Evolutionary conservation across 2,329 filamentous ascomycete genomes (phyloP).

Genomic region (Hymenoscyphus occultus): DNA sequence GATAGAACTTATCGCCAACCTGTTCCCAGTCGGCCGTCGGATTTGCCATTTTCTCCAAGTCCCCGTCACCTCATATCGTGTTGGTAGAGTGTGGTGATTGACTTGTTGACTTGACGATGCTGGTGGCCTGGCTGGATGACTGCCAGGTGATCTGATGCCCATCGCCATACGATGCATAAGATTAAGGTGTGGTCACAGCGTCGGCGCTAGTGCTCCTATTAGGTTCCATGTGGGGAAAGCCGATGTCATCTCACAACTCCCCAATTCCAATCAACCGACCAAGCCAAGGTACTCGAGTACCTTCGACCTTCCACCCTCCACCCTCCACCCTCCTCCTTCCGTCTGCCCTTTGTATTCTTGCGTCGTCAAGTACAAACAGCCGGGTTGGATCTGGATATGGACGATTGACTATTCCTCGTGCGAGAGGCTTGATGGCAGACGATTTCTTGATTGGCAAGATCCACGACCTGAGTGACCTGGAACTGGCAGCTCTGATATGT

Average conservation of each 20-base stretch:
- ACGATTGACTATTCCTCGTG: conserved; percentile 15
- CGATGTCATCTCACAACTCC: neutral
- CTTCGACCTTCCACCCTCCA: neutral
- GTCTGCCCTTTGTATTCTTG: neutral
- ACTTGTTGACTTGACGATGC: conserved; percentile 7
- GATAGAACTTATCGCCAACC: conserved; percentile 91
- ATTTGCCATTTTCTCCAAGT: conserved; percentile 31
- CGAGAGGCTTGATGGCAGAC: conserved; percentile 53
- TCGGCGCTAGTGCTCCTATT: conserved; percentile 25
- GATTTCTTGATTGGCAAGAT: conserved; percentile 64
- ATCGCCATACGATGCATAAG: no score
- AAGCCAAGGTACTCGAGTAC: neutral
- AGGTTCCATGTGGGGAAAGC: neutral
- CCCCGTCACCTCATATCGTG: conserved; percentile 22
- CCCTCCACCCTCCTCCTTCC: no score
- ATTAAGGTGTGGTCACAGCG: conserved; percentile 34
- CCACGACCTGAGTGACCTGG: conserved; percentile 78
- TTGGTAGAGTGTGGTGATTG: conserved; percentile 5
- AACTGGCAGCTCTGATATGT: conserved; percentile 80
- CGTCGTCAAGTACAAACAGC: neutral
- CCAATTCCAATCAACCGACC: neutral
- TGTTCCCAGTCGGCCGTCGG: conserved; percentile 80
- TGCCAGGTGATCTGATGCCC: neutral
- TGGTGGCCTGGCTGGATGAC: neutral
- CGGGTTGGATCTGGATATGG: conserved; percentile 19